phyloP scores from a whole-genome alignment of 1,284 basidiomycete species.

The Kwoniella shivajii region DNA sequence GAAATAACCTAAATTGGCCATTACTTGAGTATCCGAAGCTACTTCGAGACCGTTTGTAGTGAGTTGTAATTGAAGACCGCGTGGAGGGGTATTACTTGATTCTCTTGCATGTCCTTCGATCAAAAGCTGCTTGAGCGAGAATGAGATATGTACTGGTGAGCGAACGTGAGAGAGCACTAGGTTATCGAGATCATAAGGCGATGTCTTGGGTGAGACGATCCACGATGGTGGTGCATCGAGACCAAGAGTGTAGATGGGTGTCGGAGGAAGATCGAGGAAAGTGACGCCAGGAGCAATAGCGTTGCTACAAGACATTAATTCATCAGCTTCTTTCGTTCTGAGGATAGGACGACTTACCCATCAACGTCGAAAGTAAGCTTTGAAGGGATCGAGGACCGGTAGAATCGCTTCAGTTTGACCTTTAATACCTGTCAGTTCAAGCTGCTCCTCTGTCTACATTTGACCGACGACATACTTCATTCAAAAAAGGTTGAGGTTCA shows the following conservation, averaged over 20 bases:
- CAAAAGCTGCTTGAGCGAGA: slow-evolving; percentile 86
- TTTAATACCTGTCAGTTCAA: slow-evolving; percentile 43
- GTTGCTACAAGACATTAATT: slow-evolving; percentile 27
- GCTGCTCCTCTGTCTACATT: neutral
- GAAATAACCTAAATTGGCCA: slow-evolving; percentile 93
- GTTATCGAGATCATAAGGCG: slow-evolving; percentile 93
- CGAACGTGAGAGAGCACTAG: slow-evolving; percentile 72
- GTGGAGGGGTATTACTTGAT: slow-evolving; percentile 64
- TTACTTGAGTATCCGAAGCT: slow-evolving; percentile 81
- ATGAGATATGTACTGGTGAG: slow-evolving; percentile 69
- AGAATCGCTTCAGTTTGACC: slow-evolving; percentile 93
- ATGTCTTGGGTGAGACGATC: slow-evolving; percentile 86
- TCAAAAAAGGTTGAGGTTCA: slow-evolving; percentile 65
- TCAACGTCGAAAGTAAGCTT: slow-evolving; percentile 67
- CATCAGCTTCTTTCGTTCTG: neutral
- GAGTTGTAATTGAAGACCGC: slow-evolving; percentile 83
- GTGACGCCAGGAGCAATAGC: slow-evolving; percentile 55
- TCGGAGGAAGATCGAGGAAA: slow-evolving; percentile 58
- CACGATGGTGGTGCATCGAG: slow-evolving; percentile 89
- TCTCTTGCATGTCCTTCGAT: slow-evolving; percentile 94
- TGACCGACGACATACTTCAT: slow-evolving; percentile 66
- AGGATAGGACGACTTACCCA: slow-evolving; percentile 60
- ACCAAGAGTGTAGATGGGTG: slow-evolving; percentile 83
- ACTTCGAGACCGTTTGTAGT: slow-evolving; percentile 58
- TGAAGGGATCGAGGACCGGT: slow-evolving; percentile 72